These are phyloP conservation scores for Pyrus bretschneideri DNA, from an alignment of 306 rosid genomes.

Conservation along the genomic window DNA sequence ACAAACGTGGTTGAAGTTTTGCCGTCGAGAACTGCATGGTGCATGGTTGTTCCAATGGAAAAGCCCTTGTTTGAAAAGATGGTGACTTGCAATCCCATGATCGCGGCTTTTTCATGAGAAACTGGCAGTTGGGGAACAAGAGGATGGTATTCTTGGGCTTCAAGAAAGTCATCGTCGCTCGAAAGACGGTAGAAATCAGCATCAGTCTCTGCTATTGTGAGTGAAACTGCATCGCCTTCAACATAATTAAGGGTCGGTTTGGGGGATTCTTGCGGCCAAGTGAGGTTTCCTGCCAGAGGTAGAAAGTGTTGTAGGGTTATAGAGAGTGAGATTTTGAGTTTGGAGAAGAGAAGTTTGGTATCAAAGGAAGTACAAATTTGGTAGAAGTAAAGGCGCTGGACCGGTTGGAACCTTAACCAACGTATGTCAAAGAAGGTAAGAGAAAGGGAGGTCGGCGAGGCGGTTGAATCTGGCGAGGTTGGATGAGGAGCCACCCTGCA, in stretches of 20 bases:
- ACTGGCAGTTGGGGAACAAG: conserved; percentile 19
- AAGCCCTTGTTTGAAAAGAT: conserved; percentile 36
- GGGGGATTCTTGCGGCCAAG: conserved; percentile 37
- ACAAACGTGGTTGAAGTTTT: conserved; percentile 23
- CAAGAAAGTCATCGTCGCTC: not conserved
- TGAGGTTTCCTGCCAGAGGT: conserved; percentile 37
- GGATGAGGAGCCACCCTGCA: no score
- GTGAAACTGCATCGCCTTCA: conserved; percentile 19
- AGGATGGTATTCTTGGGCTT: conserved; percentile 2
- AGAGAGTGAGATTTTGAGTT: conserved; percentile 49
- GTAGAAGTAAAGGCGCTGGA: conserved; percentile 36
- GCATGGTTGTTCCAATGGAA: conserved; percentile 33
- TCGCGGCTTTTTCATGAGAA: not conserved
- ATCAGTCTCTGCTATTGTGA: conserved; percentile 26
- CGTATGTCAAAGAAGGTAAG: conserved; percentile 12
- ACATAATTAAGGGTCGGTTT: conserved; percentile 27
- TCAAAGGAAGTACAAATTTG: conserved; percentile 7
- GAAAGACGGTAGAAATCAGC: conserved; percentile 1
- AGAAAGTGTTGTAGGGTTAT: conserved; percentile 47
- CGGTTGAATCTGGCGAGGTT: no score
- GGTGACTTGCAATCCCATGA: conserved; percentile 34
- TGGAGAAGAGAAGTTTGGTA: conserved; percentile 17
- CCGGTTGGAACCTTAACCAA: not conserved
- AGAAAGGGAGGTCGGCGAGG: not conserved
- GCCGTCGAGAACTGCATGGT: conserved; percentile 48